Evolutionary conservation across 257 asterid species (phyloP).

Genomic region (Apocynum venetum): DNA sequence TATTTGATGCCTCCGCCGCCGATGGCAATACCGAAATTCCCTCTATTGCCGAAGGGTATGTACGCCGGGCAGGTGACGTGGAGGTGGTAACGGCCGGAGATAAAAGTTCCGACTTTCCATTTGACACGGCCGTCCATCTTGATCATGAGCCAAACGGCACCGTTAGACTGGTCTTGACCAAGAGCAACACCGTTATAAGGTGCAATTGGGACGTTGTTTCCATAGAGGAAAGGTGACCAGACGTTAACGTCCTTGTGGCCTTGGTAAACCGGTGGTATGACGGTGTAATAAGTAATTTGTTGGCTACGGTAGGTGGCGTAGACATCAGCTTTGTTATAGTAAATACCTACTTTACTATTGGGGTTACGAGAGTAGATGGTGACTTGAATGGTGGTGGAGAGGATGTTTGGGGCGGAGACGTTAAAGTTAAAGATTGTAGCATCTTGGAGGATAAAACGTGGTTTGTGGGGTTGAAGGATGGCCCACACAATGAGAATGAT

Average conservation of each 20-base stretch:
- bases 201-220: conserved; percentile 67
- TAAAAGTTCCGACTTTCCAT: conserved; percentile 67
- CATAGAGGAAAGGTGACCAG: conserved; percentile 79
- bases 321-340: conserved; percentile 48
- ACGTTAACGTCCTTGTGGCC: conserved; percentile 72
- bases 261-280: conserved; percentile 66
- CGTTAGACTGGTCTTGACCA: conserved; percentile 46
- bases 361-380: conserved; percentile 84
- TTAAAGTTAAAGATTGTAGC: conserved; percentile 81
- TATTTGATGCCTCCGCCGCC: conserved; percentile 57
- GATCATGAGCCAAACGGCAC: conserved; percentile 44
- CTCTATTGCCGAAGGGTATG: conserved; percentile 50
- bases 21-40: conserved; percentile 38
- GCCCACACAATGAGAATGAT: conserved; percentile 68
- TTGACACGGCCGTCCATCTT: conserved; percentile 61
- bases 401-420: conserved; percentile 73
- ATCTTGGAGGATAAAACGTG: conserved; percentile 83
- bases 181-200: conserved; percentile 64
- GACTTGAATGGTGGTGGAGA: conserved; percentile 69
- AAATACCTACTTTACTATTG: conserved; percentile 56
- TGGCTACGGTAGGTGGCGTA: conserved; percentile 64
- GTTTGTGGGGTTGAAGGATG: conserved; percentile 70
- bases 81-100: conserved; percentile 64
- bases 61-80: conserved; percentile 66
- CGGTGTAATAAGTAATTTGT: conserved; percentile 71